Evolutionary conservation across 2,329 filamentous ascomycete species (phyloP).

Genomic region (Ophiostoma tasmaniense): DNA sequence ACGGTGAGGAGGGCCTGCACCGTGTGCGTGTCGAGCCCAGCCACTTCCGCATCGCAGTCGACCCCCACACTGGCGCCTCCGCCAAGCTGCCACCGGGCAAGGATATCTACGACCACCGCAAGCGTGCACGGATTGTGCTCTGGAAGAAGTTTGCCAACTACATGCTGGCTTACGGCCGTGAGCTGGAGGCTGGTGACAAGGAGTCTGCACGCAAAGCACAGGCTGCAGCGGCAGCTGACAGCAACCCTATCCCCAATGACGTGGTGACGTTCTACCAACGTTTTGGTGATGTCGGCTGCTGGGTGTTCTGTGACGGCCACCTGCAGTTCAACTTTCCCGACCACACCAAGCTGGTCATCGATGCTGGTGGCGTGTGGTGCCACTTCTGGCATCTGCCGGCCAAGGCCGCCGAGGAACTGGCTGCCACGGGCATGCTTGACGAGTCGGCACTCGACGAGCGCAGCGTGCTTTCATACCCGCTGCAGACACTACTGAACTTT

Average conservation of each 20-base stretch:
- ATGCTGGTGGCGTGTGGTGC: constrained; percentile 63
- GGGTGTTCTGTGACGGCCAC: constrained; percentile 73
- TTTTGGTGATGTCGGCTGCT: constrained; percentile 71
- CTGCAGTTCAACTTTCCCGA: constrained; percentile 82
- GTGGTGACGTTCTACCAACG: constrained; percentile 75
- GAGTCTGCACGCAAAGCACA: constrained; percentile 37
- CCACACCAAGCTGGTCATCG: constrained; percentile 76
- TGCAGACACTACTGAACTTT: constrained; percentile 67
- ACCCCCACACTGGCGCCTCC: constrained; percentile 47
- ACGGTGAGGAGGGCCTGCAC: constrained; percentile 53
- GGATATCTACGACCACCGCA: constrained; percentile 56
- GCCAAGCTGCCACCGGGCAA: constrained; percentile 54
- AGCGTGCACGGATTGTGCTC: constrained; percentile 55
- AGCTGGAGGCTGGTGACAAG: constrained; percentile 46
- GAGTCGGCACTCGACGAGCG: constrained; percentile 63
- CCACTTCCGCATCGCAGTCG: constrained; percentile 47
- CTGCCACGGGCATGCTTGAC: constrained; percentile 56
- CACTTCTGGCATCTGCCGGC: constrained; percentile 69
- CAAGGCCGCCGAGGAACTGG: constrained; percentile 59
- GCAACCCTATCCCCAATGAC: constrained; percentile 38
- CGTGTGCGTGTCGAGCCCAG: constrained; percentile 57
- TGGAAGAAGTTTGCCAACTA: constrained; percentile 71
- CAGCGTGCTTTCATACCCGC: constrained; percentile 60
- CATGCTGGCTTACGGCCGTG: constrained; percentile 65
- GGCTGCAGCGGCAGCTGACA: constrained; percentile 25